Percentiles rank a stretch among this genome's conserved stretches.
These are phyloP conservation scores for Gomphus bonarii DNA, from an alignment of 1,284 basidiomycete species.

Conservation along the genomic window DNA sequence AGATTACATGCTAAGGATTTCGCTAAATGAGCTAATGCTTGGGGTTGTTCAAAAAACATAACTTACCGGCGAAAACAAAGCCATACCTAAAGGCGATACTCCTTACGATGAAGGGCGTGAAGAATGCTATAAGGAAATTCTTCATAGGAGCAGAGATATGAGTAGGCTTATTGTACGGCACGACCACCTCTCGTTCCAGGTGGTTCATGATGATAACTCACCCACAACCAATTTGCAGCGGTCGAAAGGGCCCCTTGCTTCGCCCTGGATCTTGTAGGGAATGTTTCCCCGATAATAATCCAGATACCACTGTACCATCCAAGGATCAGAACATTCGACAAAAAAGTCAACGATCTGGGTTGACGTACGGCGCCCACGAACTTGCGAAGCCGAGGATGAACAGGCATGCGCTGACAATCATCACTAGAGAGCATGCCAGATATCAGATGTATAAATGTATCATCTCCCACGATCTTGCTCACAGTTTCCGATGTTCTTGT, in stretches of 20 bases:
- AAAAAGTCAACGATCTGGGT: too few species aligned
- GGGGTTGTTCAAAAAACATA: too few species aligned
- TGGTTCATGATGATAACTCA: slow-evolving; percentile 6
- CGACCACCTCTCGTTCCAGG: neutral
- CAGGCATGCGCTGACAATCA: slow-evolving; percentile 71
- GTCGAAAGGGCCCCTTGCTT: slow-evolving; percentile 70
- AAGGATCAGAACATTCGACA: neutral
- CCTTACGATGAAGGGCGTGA: slow-evolving; percentile 55
- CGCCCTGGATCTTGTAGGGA: slow-evolving; percentile 64
- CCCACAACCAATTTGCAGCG: slow-evolving; percentile 53
- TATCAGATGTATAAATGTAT: neutral
- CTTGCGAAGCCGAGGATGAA: slow-evolving; percentile 73
- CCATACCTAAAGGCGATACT: slow-evolving; percentile 59
- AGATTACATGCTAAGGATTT: slow-evolving; percentile 19
- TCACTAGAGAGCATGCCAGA: slow-evolving; percentile 28
- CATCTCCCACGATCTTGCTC: slow-evolving; percentile 14
- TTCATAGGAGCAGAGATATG: slow-evolving; percentile 1
- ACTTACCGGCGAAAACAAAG: slow-evolving; percentile 56
- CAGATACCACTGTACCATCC: slow-evolving; percentile 40
- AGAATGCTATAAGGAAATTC: slow-evolving; percentile 73
- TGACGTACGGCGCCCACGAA: slow-evolving; percentile 55
- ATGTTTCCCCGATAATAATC: slow-evolving; percentile 72
- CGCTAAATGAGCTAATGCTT: too few species aligned
- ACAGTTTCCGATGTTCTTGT: slow-evolving; percentile 45
- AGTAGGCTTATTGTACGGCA: neutral